phyloP scores from a whole-genome alignment of 371 early-diverging fungal genomes.

The Basidiobolus meristosporus region DNA sequence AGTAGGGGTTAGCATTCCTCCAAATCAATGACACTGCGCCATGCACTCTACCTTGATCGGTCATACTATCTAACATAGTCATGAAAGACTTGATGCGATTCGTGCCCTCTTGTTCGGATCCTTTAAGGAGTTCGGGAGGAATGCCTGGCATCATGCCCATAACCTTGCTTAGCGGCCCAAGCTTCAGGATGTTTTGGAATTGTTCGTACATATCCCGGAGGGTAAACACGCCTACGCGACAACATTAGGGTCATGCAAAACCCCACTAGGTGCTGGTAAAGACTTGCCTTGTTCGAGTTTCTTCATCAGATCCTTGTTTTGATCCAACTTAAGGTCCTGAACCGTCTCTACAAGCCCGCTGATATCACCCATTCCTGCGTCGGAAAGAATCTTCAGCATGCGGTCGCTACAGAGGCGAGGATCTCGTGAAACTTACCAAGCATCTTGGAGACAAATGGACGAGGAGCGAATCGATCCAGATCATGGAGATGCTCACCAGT shows the following conservation, averaged over 20 bases:
- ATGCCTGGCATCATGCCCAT: conserved; percentile 98
- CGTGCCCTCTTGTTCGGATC: conserved; percentile 51
- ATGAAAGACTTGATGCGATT: conserved; percentile 71
- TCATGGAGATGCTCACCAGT: conserved; percentile 98
- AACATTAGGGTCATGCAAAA: not conserved
- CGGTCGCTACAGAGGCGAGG: too few species aligned
- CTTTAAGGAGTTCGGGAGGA: conserved; percentile 66
- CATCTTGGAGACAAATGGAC: conserved; percentile 90
- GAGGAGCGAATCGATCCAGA: conserved; percentile 85
- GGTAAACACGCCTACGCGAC: conserved; percentile 48
- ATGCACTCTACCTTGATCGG: conserved; percentile 29
- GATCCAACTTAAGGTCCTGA: conserved; percentile 74
- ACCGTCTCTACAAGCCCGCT: conserved; percentile 87
- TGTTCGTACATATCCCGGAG: conserved; percentile 97
- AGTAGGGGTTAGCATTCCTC: not conserved
- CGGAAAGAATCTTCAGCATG: too few species aligned
- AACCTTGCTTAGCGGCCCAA: conserved; percentile 91
- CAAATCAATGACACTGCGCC: not conserved
- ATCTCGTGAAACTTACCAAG: too few species aligned
- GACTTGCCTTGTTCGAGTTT: conserved; percentile 67
- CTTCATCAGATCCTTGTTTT: conserved; percentile 78
- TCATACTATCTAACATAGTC: conserved; percentile 97
- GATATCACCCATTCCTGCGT: conserved; percentile 90
- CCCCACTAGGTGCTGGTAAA: too few species aligned
- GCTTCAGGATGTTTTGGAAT: conserved; percentile 79